A percentile compares a stretch with the other conserved stretches of the same genome.
phyloP scores from a whole-genome alignment of 176 grass and related monocot genomes.

The Poa annua region DNA sequence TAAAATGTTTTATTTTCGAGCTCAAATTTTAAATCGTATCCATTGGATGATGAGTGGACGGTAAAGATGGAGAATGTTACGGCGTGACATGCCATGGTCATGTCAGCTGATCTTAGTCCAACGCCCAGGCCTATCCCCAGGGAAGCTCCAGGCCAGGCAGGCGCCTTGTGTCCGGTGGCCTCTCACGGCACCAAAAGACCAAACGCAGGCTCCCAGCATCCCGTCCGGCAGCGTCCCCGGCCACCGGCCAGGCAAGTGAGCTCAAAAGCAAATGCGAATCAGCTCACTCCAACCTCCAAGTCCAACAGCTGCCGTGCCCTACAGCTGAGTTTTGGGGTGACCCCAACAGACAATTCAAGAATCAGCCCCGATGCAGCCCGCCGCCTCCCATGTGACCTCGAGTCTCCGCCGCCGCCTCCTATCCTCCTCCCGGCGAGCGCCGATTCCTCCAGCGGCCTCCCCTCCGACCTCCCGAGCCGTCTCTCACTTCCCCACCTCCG shows the following conservation, averaged over 20 bases:
- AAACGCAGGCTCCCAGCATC: background rate
- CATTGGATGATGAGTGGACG: no score
- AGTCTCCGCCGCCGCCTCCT: background rate
- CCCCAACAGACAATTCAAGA: background rate
- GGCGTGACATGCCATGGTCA: no score
- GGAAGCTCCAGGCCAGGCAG: no score
- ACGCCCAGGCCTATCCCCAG: no score
- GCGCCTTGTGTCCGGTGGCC: background rate
- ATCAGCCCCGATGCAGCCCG: slow-evolving; percentile 9
- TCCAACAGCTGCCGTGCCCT: background rate
- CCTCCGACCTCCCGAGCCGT: background rate
- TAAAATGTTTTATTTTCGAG: no score
- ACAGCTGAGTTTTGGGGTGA: background rate
- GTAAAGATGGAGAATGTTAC: no score
- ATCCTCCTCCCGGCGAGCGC: background rate
- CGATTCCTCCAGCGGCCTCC: background rate
- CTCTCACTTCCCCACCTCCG: background rate
- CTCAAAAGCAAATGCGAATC: background rate
- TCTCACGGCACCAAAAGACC: background rate
- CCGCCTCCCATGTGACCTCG: background rate
- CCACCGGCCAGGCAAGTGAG: no score
- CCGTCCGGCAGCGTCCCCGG: no score
- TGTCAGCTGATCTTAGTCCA: no score
- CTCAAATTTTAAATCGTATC: no score
- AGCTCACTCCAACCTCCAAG: background rate